These are phyloP conservation scores for Garcia nutans DNA, from an alignment of 345 rosid genomes.

Conservation along the genomic window DNA sequence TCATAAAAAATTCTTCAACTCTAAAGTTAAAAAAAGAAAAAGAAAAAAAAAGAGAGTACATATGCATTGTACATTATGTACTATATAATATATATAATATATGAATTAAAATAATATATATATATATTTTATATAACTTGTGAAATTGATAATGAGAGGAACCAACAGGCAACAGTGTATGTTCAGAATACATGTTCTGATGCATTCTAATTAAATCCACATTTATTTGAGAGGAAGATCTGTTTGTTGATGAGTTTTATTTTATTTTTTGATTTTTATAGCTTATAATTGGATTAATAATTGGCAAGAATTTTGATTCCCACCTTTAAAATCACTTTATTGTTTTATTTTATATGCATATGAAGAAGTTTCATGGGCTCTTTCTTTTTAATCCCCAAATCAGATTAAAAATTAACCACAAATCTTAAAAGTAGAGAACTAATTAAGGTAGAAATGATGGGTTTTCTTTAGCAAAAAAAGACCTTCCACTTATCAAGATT, in stretches of 20 bases:
- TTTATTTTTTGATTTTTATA: background rate
- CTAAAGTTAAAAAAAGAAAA: background rate
- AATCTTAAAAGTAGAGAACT: no score
- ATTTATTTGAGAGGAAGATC: background rate
- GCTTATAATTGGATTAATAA: constrained; percentile 25
- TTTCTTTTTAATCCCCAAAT: background rate
- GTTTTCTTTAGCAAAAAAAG: background rate
- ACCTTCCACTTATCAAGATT: background rate
- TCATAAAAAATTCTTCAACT: background rate
- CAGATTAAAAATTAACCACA: background rate
- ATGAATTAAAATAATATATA: no score
- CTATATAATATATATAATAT: background rate
- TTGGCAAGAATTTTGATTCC: constrained; percentile 18
- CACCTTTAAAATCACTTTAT: background rate
- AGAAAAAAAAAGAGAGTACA: no score
- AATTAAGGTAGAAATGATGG: no score
- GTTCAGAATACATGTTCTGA: constrained; percentile 2
- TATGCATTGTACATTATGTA: background rate
- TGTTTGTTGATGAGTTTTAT: background rate
- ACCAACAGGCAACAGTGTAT: background rate
- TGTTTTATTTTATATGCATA: no score
- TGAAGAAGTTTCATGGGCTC: constrained; percentile 24
- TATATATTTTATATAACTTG: no score
- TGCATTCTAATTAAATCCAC: background rate
- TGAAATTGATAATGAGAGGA: no score